A percentile compares a stretch with the other conserved stretches of the same genome.
Evolutionary conservation across 257 asterid species (phyloP).

Genomic region (Nicotiana benthamiana): DNA sequence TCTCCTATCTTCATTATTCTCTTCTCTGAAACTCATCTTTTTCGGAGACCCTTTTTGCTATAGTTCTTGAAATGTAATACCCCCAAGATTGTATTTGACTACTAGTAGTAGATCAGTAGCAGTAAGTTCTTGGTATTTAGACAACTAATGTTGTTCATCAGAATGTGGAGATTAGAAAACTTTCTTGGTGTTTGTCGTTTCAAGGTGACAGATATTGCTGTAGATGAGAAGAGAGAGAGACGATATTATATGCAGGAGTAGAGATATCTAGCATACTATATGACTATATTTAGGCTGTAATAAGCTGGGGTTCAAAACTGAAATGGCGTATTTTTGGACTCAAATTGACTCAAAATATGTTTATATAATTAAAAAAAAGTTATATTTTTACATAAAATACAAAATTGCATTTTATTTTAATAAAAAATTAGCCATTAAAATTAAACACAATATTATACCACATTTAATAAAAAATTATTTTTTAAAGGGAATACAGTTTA

Average conservation of each 20-base stretch:
- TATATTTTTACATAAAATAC: too few species aligned
- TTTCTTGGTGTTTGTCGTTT: background rate
- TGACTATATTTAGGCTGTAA: background rate
- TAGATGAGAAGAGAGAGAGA: background rate
- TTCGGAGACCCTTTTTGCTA: background rate
- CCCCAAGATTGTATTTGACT: background rate
- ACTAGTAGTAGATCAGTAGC: background rate
- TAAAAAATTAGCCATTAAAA: too few species aligned
- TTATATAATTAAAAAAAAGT: too few species aligned
- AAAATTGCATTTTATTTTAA: too few species aligned
- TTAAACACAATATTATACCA: too few species aligned
- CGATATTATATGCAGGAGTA: background rate
- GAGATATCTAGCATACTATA: background rate
- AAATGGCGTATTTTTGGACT: too few species aligned
- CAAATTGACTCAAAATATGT: too few species aligned
- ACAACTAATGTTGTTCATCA: background rate
- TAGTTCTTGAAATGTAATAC: background rate
- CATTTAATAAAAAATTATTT: too few species aligned
- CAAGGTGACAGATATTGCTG: background rate
- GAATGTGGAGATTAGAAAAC: background rate
- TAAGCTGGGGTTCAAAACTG: too few species aligned
- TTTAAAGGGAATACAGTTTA: too few species aligned
- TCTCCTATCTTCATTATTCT: constrained; percentile 46
- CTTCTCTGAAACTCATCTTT: constrained; percentile 88
- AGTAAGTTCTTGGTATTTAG: background rate